These are phyloP conservation scores for Daedalea quercina DNA, from an alignment of 768 basidiomycete species.

Conservation along the genomic window DNA sequence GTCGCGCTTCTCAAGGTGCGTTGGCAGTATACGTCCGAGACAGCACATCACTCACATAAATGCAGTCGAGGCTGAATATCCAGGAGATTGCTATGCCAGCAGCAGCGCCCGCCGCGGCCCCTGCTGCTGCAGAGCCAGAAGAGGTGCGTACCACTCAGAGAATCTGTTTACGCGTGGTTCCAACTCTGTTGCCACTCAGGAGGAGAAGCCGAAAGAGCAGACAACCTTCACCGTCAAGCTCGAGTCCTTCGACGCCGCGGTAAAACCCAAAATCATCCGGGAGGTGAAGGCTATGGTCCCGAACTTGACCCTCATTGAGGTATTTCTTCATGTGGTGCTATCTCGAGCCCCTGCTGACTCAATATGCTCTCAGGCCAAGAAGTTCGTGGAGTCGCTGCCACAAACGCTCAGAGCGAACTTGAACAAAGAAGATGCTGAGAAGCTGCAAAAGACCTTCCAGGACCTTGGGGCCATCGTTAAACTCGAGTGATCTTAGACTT, in stretches of 20 bases:
- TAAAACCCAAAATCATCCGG: constrained; percentile 95
- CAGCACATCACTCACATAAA: neutral
- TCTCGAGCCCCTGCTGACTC: neutral
- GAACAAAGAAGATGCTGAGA: constrained; percentile 96
- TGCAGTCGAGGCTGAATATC: constrained; percentile 86
- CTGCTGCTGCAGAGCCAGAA: constrained; percentile 53
- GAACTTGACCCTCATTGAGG: constrained; percentile 95
- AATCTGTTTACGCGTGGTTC: neutral
- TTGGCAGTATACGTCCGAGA: neutral
- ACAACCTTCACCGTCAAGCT: constrained; percentile 94
- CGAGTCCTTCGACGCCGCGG: constrained; percentile 85
- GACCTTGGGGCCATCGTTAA: constrained; percentile 81
- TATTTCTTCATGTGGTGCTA: constrained; percentile 38
- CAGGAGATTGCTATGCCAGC: constrained; percentile 94
- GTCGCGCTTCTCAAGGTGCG: constrained; percentile 85
- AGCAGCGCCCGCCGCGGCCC: constrained; percentile 50
- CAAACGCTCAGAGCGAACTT: constrained; percentile 91
- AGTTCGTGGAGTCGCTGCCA: constrained; percentile 94
- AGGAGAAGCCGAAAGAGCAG: constrained; percentile 99
- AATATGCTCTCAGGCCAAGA: constrained; percentile 73
- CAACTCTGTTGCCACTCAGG: neutral
- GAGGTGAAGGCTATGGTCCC: constrained; percentile 96
- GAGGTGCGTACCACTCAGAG: constrained; percentile 40
- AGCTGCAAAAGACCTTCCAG: constrained; percentile 87
- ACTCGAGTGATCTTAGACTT: constrained; percentile 53